Conservation (phyloP, 306 rosid genomes). For the Begonia masoniana region DNA sequence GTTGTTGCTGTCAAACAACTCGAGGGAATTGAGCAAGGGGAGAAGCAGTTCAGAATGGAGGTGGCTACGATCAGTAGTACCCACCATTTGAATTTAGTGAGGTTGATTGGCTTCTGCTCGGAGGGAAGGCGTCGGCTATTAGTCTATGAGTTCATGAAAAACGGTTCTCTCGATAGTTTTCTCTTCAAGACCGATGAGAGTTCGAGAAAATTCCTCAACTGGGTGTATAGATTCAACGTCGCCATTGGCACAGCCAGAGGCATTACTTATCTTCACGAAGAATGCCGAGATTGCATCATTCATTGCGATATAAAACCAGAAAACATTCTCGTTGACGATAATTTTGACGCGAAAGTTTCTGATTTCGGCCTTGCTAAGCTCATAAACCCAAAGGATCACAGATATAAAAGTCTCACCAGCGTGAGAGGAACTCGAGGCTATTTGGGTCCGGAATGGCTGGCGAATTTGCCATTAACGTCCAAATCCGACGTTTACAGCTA, state of each 20-base stretch:
- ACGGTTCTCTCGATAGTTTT: conserved; percentile 56
- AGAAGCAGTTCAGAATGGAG: conserved; percentile 80
- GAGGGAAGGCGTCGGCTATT: conserved; percentile 78
- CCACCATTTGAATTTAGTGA: conserved; percentile 80
- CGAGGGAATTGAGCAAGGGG: conserved; percentile 81
- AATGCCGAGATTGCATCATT: conserved; percentile 78
- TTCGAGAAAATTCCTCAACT: conserved; percentile 38
- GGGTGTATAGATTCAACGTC: conserved; percentile 57
- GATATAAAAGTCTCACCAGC: conserved; percentile 52
- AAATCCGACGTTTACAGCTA: conserved; percentile 67
- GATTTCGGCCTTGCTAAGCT: conserved; percentile 91
- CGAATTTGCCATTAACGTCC: conserved; percentile 64
- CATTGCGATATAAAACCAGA: conserved; percentile 90
- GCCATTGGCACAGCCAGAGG: conserved; percentile 82
- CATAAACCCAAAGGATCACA: conserved; percentile 35
- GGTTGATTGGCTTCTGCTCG: conserved; percentile 80
- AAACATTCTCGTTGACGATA: conserved; percentile 73
- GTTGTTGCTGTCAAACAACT: conserved; percentile 82
- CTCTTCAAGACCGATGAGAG: conserved; percentile 33
- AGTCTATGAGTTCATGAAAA: conserved; percentile 81
- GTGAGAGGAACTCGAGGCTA: conserved; percentile 80
- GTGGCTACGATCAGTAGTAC: conserved; percentile 82
- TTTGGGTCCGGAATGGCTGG: conserved; percentile 87
- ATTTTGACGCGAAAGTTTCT: conserved; percentile 57
- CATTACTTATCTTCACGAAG: conserved; percentile 81